These are phyloP conservation scores for Corrigiola litoralis DNA, from an alignment of 179 eudicot genomes.

Conservation along the genomic window DNA sequence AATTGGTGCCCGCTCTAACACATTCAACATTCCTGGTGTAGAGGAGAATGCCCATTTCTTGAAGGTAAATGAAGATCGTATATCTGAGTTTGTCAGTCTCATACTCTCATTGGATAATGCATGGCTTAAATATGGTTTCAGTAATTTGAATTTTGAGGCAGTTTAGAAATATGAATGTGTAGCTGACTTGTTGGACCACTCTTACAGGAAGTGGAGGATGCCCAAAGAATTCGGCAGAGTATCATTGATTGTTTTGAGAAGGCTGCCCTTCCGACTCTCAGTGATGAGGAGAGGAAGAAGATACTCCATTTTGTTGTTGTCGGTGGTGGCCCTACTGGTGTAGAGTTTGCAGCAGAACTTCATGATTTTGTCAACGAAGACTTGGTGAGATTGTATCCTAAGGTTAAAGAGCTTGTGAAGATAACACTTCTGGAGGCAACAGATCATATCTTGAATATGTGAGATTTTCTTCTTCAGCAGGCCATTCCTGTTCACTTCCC, in stretches of 20 bases:
- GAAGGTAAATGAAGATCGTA: conserved; percentile 43
- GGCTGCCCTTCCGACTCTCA: conserved; percentile 72
- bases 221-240: conserved; percentile 76
- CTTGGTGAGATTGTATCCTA: conserved; percentile 65
- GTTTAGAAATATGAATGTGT: background rate
- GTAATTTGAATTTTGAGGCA: no score
- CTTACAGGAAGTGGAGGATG: conserved; percentile 91
- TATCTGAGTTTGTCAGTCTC: background rate
- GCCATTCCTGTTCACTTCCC: no score
- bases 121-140: no score
- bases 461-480: conserved; percentile 25
- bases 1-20: conserved; percentile 81
- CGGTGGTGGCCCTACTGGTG: conserved; percentile 97
- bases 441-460: conserved; percentile 93
- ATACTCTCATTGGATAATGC: background rate
- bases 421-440: conserved; percentile 90
- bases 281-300: conserved; percentile 72
- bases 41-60: conserved; percentile 79
- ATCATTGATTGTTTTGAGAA: conserved; percentile 84
- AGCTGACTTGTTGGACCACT: background rate
- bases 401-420: conserved; percentile 60
- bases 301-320: conserved; percentile 84
- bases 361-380: conserved; percentile 89
- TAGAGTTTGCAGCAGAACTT: conserved; percentile 95
- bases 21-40: conserved; percentile 94